Evolutionary conservation across 148 eudicot genomes (phyloP), one percentile per base, ranked within the genome.

Genomic region (Bassia scoparia): DNA sequence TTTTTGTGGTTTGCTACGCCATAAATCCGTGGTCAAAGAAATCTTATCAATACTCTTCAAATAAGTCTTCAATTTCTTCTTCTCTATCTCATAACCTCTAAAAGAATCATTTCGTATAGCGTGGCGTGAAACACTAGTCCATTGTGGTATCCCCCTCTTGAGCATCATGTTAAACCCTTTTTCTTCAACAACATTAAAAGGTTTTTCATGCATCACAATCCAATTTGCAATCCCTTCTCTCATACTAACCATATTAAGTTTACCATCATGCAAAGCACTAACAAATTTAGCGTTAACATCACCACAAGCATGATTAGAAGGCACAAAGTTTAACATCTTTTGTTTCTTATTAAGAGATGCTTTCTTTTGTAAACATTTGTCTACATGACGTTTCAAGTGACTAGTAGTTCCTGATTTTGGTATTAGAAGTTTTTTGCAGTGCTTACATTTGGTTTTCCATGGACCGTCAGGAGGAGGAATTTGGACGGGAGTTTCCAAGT

Each of bases 41-140:
- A 73, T 73, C 24, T 0, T 60, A 44, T 73, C 58, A 0, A 61
- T 52, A 29, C 2, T 21, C 26, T 73, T 73, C 24, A 73, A 23
- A 44, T 62, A 15, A 7, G 21, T 29, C 21, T 62, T 62, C 23
- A 50, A n/a, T 61, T 73, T 73, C 60, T 50, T 69, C 37, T 64
- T 73, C 24, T 73, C 61, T n/a, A 13, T 17, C 44, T 73, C 76
- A 63, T 73, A 63, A 46, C 12, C 54, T 35, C 63, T 73, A 15
- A 62, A 63, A 2, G n/a, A 29, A 35, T 73, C 49, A 23, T 14
- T 73, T 63, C 69, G 23, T 20, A 49, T 48, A 24, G 61, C 63
- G 31, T 49, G 61, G 4, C 61, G 64, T 17, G 76, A 63, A 16
- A 73, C 34, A 50, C 48, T 62, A 23, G 60, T 58, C 62, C 62